Evolutionary conservation across 2,329 filamentous ascomycete genomes (phyloP).

Genomic region (Clonostachys rhizophaga): DNA sequence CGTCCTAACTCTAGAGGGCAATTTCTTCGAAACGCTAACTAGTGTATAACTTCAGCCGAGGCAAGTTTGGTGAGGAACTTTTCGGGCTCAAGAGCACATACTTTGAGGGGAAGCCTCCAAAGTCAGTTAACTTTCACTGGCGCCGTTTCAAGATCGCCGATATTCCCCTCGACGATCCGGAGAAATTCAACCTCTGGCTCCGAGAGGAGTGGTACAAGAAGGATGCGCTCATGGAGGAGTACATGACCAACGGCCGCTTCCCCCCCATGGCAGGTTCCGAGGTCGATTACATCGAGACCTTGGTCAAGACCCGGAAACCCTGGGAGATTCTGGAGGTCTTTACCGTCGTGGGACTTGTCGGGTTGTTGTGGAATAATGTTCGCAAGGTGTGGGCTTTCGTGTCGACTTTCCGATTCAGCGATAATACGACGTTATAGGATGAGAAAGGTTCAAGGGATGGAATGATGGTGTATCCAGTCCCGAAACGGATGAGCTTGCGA

Average conservation of each 20-base stretch:
- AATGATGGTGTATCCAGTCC: no score
- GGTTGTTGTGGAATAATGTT: conserved; percentile 33
- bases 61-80: conserved; percentile 82
- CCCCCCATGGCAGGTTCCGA: conserved; percentile 59
- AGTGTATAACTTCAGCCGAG: conserved; percentile 46
- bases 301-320: conserved; percentile 47
- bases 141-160: conserved; percentile 74
- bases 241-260: conserved; percentile 72
- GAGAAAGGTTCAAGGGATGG: no score
- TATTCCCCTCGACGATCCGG: conserved; percentile 72
- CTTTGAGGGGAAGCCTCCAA: conserved; percentile 82
- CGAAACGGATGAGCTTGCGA: no score
- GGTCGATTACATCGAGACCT: conserved; percentile 52
- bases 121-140: conserved; percentile 97
- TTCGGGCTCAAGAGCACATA: conserved; percentile 86
- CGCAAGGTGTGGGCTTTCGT: conserved; percentile 13
- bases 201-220: conserved; percentile 88
- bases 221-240: conserved; percentile 82
- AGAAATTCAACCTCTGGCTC: conserved; percentile 81
- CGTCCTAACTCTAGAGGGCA: background rate
- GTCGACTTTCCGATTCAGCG: background rate
- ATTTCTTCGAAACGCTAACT: background rate
- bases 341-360: conserved; percentile 38
- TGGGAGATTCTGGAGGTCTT: conserved; percentile 54
- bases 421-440: no score